phyloP scores from a whole-genome alignment of 225 moss, liverwort and hornwort species.

The Marchantia polymorpha region DNA sequence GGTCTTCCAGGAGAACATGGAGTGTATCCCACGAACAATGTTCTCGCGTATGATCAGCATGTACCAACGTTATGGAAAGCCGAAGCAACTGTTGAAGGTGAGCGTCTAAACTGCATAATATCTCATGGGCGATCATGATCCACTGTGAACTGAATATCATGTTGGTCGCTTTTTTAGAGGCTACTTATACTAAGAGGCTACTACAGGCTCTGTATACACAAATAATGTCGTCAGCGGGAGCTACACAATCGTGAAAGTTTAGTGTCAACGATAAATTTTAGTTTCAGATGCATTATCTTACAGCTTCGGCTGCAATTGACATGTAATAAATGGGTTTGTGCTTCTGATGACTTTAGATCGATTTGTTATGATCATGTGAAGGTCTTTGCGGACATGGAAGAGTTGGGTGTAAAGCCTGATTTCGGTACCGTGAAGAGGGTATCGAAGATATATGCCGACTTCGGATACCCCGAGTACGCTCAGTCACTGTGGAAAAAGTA shows the following conservation, averaged over 20 bases:
- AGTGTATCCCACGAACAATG: slow-evolving; percentile 73
- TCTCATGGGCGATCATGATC: no score
- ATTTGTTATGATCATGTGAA: slow-evolving; percentile 7
- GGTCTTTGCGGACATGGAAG: slow-evolving; percentile 51
- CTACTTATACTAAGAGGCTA: no score
- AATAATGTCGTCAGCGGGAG: neutral
- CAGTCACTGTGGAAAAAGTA: slow-evolving; percentile 27
- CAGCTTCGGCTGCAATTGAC: no score
- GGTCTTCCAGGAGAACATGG: slow-evolving; percentile 62
- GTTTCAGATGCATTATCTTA: no score
- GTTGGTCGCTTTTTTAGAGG: neutral
- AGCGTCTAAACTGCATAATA: neutral
- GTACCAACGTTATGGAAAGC: slow-evolving; percentile 77
- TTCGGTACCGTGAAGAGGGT: slow-evolving; percentile 26
- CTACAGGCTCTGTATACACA: neutral
- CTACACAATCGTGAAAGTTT: neutral
- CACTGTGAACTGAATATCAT: neutral
- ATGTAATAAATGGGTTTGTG: neutral
- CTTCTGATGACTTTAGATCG: slow-evolving; percentile 7
- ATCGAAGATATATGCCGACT: slow-evolving; percentile 32
- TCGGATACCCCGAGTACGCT: slow-evolving; percentile 38
- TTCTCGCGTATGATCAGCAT: slow-evolving; percentile 73
- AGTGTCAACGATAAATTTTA: neutral
- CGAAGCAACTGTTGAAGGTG: slow-evolving; percentile 80
- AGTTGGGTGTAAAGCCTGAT: slow-evolving; percentile 44